A percentile compares a stretch with the other conserved stretches of the same genome.
Evolutionary conservation across 495 filamentous ascomycete genomes (phyloP).

Genomic region (Penicillium egyptiacum): DNA sequence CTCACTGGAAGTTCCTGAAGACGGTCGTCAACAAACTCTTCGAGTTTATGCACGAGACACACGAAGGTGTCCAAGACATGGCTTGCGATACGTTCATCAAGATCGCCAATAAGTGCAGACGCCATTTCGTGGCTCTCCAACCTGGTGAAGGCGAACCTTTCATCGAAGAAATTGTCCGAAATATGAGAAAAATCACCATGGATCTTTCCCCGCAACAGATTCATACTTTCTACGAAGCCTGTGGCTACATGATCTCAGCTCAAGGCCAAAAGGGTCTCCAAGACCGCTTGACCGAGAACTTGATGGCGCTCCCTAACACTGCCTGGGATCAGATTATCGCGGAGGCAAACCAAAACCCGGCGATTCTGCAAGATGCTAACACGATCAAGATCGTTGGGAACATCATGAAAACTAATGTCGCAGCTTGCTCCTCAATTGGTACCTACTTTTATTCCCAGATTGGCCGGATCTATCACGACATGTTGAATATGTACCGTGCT

Average conservation of each 20-base stretch:
- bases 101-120: conserved; percentile 95
- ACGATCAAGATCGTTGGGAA: conserved; percentile 98
- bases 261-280: conserved; percentile 91
- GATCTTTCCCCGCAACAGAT: conserved; percentile 96
- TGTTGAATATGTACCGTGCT: conserved; percentile 97
- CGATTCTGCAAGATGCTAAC: conserved; percentile 82
- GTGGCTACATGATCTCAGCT: conserved; percentile 97
- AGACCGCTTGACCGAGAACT: conserved; percentile 83
- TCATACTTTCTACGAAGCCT: conserved; percentile 98
- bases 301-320: conserved; percentile 90
- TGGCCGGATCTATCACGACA: conserved; percentile 94
- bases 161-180: conserved; percentile 97
- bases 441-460: conserved; percentile 99
- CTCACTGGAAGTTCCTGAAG: conserved; percentile 99
- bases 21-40: conserved; percentile 99
- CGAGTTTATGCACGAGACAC: conserved; percentile 99
- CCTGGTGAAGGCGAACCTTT: conserved; percentile 94
- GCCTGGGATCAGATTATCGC: conserved; percentile 95
- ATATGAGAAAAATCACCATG: conserved; percentile 88
- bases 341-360: conserved; percentile 75
- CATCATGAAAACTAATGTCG: conserved; percentile 99
- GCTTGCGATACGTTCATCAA: conserved; percentile 99
- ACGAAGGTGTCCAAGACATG: conserved; percentile 99
- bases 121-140: conserved; percentile 95
- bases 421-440: conserved; percentile 92